Conservation (phyloP, 352 stramenopile species). For the Elongisporangium undulatum region DNA sequence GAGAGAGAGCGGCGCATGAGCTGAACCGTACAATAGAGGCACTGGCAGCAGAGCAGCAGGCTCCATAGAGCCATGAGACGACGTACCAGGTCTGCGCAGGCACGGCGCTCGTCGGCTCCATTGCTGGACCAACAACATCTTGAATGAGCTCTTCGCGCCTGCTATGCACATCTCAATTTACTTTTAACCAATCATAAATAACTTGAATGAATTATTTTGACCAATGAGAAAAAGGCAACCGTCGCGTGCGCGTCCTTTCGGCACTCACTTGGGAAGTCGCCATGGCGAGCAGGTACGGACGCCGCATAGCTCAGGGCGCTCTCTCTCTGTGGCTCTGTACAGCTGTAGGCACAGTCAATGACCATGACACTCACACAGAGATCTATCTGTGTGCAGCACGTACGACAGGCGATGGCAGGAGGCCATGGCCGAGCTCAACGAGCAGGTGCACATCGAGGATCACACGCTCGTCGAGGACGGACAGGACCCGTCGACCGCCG, state of each 20-base stretch:
- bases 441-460: slow-evolving; percentile 90
- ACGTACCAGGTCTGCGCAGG: neutral
- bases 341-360: neutral
- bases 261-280: neutral
- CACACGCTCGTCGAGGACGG: slow-evolving; percentile 54
- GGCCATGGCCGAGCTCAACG: slow-evolving; percentile 91
- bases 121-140: neutral
- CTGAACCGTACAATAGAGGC: neutral
- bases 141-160: neutral
- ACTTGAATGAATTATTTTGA: neutral
- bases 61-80: neutral
- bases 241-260: neutral
- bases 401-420: slow-evolving; percentile 90
- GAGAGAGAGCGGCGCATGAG: neutral
- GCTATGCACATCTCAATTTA: neutral
- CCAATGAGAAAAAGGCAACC: neutral
- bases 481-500: slow-evolving; percentile 20
- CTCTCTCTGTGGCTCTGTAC: neutral
- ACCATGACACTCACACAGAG: neutral
- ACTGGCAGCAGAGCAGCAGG: neutral
- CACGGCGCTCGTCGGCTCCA: neutral
- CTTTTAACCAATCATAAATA: neutral
- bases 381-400: slow-evolving; percentile 36
- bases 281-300: neutral
- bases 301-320: neutral